Conservation (phyloP, 2,329 filamentous ascomycete species). For the Aspergillus carbonarius region DNA sequence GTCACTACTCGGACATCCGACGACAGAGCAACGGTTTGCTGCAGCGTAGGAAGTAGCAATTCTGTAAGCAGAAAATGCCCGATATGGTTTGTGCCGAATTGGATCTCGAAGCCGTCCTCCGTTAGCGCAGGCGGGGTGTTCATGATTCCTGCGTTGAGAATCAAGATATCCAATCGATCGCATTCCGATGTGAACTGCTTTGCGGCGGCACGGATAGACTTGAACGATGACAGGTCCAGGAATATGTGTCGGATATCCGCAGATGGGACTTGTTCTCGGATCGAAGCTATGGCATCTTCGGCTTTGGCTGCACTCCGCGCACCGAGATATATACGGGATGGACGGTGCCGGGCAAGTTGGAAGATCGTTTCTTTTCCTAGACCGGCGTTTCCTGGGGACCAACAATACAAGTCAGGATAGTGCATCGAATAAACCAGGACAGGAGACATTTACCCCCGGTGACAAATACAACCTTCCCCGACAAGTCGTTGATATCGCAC, state of each 20-base stretch:
- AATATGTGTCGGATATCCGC: constrained; percentile 46
- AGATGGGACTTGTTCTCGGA: constrained; percentile 33
- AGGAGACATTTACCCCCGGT: constrained; percentile 47
- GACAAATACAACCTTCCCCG: constrained; percentile 52
- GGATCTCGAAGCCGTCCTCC: constrained; percentile 44
- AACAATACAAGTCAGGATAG: not conserved
- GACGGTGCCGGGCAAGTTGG: constrained; percentile 52
- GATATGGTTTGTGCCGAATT: constrained; percentile 49
- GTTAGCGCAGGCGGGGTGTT: constrained; percentile 39
- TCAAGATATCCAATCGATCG: constrained; percentile 46
- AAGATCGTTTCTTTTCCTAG: constrained; percentile 49
- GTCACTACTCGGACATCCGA: constrained; percentile 40
- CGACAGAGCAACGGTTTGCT: constrained; percentile 32
- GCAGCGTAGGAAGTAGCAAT: constrained; percentile 43
- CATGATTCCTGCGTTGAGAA: constrained; percentile 52
- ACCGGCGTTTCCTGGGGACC: constrained; percentile 43
- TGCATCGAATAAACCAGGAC: not conserved
- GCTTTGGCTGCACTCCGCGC: constrained; percentile 48
- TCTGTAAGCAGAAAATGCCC: constrained; percentile 49
- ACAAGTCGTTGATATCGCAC: constrained; percentile 46
- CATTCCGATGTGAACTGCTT: constrained; percentile 40
- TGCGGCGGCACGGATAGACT: constrained; percentile 49
- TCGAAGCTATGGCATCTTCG: constrained; percentile 46
- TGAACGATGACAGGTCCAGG: constrained; percentile 53
- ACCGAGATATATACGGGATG: constrained; percentile 56